These are phyloP conservation scores for Dothistroma septosporum DNA, from an alignment of 2,329 filamentous ascomycete genomes.

Conservation along the genomic window DNA sequence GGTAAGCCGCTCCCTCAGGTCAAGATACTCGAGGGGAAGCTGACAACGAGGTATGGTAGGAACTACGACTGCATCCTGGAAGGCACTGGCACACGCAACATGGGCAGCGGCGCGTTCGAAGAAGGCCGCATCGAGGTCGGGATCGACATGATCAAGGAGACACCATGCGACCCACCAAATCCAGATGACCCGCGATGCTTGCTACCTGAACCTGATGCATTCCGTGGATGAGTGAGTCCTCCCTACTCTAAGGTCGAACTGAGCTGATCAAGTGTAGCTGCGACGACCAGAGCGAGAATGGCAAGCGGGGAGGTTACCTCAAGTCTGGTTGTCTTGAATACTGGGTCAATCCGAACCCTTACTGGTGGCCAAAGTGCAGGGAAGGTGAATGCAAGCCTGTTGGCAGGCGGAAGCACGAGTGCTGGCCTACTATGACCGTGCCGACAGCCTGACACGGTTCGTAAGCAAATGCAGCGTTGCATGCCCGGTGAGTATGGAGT, in stretches of 20 bases:
- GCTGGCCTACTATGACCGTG: not conserved
- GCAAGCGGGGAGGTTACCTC: slow-evolving; percentile 15
- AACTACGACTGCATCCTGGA: slow-evolving; percentile 4
- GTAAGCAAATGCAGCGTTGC: not conserved
- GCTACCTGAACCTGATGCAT: slow-evolving; percentile 4
- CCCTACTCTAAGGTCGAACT: not conserved
- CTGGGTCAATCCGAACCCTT: slow-evolving; percentile 11
- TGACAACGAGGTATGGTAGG: not conserved
- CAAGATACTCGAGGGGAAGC: not conserved
- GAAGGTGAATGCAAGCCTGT: not conserved
- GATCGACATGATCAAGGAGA: not conserved
- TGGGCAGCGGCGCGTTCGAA: not conserved
- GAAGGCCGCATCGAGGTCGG: slow-evolving; percentile 5
- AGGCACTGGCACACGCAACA: not conserved
- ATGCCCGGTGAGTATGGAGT: too few relatives aligned
- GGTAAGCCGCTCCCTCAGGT: not conserved
- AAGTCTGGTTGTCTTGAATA: slow-evolving; percentile 14
- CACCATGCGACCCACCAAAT: not conserved
- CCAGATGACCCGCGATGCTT: slow-evolving; percentile 1
- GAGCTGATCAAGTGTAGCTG: slow-evolving; percentile 2
- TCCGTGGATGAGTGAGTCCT: slow-evolving; percentile 6
- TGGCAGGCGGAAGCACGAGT: not conserved
- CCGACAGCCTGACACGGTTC: not conserved
- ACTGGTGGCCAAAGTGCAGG: slow-evolving; percentile 12
- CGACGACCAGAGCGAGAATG: slow-evolving; percentile 6